A percentile compares a stretch with the other conserved stretches of the same genome.
phyloP scores from a whole-genome alignment of 108 stramenopile species.

The Epithemia pelagica region DNA sequence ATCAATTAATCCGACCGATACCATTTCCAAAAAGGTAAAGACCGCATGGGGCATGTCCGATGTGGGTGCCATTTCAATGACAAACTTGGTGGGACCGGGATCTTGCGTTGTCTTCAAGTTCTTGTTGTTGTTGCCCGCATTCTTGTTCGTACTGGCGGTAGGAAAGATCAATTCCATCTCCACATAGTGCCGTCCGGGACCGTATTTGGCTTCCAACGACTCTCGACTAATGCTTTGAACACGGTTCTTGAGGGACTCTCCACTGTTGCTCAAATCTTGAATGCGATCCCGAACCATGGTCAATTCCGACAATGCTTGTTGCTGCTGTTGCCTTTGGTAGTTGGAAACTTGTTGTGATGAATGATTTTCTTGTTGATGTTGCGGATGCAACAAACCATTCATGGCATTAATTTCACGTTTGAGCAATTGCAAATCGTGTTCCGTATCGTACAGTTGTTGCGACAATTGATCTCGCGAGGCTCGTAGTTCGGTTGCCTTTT shows the following conservation, averaged over 20 bases:
- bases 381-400: neutral
- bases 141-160: neutral
- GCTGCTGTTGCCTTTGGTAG: neutral
- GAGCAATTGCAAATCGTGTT: neutral
- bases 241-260: slow-evolving; percentile 20
- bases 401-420: slow-evolving; percentile 9
- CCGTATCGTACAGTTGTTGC: neutral
- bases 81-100: slow-evolving; percentile 31
- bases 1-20: slow-evolving; percentile 33
- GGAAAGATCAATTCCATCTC: slow-evolving; percentile 60
- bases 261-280: slow-evolving; percentile 15
- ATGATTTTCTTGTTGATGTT: neutral
- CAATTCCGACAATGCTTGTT: slow-evolving; percentile 1
- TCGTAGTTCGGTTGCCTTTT: neutral
- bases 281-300: slow-evolving; percentile 6
- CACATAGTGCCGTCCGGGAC: slow-evolving; percentile 53
- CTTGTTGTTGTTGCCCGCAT: slow-evolving; percentile 1
- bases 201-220: slow-evolving; percentile 32
- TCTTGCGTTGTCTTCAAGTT: neutral
- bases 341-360: neutral
- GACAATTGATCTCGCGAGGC: neutral
- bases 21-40: slow-evolving; percentile 58
- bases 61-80: slow-evolving; percentile 63
- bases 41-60: slow-evolving; percentile 75
- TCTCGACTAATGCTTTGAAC: slow-evolving; percentile 24